Evolutionary conservation across 495 filamentous ascomycete species (phyloP).

Genomic region (Cryomyces minteri): DNA sequence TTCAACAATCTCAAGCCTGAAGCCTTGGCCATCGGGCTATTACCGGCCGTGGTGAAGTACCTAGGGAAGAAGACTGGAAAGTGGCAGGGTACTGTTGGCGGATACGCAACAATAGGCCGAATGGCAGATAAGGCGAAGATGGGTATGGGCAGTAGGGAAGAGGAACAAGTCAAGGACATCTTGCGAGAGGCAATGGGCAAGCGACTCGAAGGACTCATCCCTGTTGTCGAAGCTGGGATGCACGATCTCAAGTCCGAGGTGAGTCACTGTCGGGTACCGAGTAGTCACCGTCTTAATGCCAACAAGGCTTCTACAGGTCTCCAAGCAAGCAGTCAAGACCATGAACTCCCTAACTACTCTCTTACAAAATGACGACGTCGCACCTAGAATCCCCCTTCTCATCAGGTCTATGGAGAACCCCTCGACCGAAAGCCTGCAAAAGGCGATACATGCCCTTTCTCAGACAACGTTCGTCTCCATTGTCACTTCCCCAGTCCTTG

Average conservation of each 20-base stretch:
- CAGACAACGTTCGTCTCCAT: constrained; percentile 98
- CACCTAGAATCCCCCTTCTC: constrained; percentile 77
- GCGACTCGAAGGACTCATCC: constrained; percentile 77
- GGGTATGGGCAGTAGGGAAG: constrained; percentile 56
- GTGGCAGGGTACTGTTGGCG: constrained; percentile 89
- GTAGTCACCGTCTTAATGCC: background rate
- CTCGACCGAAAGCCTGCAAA: constrained; percentile 69
- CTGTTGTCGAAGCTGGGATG: constrained; percentile 84
- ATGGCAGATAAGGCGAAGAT: constrained; percentile 90
- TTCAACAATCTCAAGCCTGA: constrained; percentile 65
- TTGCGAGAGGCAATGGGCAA: constrained; percentile 84
- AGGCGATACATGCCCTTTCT: constrained; percentile 90
- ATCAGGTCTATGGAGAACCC: constrained; percentile 93
- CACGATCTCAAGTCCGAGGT: constrained; percentile 83
- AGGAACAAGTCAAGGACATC: constrained; percentile 70
- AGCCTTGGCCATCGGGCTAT: constrained; percentile 57
- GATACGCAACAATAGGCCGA: constrained; percentile 60
- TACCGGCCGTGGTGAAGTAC: constrained; percentile 56
- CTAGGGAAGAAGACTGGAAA: constrained; percentile 67
- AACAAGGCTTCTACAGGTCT: constrained; percentile 21
- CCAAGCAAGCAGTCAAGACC: constrained; percentile 73
- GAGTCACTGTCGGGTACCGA: constrained; percentile 9
- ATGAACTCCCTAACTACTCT: constrained; percentile 84
- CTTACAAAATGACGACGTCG: constrained; percentile 92
- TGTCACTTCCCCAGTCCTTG: constrained; percentile 93